A percentile compares a stretch with the other conserved stretches of the same genome.
Evolutionary conservation across 257 asterid species (phyloP).

Genomic region (Fraxinus pennsylvanica): DNA sequence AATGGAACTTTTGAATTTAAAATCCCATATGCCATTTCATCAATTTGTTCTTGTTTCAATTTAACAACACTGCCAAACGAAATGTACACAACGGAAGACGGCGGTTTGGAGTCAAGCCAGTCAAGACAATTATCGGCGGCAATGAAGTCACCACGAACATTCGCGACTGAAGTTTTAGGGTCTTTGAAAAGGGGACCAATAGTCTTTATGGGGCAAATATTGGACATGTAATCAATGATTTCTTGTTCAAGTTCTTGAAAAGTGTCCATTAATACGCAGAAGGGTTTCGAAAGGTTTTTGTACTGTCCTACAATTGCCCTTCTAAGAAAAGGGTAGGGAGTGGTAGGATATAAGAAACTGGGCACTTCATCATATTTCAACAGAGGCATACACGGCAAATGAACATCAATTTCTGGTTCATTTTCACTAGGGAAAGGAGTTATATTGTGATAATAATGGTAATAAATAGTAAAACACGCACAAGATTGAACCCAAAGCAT

Average conservation of each 20-base stretch:
- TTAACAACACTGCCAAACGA: constrained; percentile 71
- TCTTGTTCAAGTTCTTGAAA: constrained; percentile 59
- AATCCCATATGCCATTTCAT: constrained; percentile 68
- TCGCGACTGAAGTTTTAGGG: background rate
- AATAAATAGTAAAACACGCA: constrained; percentile 61
- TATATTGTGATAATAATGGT: constrained; percentile 40
- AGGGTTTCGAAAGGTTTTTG: constrained; percentile 43
- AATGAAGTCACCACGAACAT: constrained; percentile 44
- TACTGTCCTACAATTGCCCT: constrained; percentile 29
- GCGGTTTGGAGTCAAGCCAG: constrained; percentile 58
- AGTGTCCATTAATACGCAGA: constrained; percentile 64
- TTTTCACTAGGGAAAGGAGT: constrained; percentile 54
- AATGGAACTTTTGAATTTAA: constrained; percentile 46
- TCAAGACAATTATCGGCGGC: constrained; percentile 46
- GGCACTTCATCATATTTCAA: constrained; percentile 23
- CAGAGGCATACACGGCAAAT: constrained; percentile 40
- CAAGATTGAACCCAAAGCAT: constrained; percentile 79
- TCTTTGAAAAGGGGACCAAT: constrained; percentile 65
- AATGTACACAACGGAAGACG: constrained; percentile 61
- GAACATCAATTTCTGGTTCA: constrained; percentile 48
- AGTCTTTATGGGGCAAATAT: constrained; percentile 48
- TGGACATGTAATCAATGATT: constrained; percentile 40
- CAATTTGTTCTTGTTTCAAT: constrained; percentile 61
- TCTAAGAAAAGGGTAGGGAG: background rate
- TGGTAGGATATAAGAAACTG: constrained; percentile 1